Percentiles rank a stretch among this genome's conserved stretches.
phyloP scores from a whole-genome alignment of 768 basidiomycete species.

The Amyloporia xantha region DNA sequence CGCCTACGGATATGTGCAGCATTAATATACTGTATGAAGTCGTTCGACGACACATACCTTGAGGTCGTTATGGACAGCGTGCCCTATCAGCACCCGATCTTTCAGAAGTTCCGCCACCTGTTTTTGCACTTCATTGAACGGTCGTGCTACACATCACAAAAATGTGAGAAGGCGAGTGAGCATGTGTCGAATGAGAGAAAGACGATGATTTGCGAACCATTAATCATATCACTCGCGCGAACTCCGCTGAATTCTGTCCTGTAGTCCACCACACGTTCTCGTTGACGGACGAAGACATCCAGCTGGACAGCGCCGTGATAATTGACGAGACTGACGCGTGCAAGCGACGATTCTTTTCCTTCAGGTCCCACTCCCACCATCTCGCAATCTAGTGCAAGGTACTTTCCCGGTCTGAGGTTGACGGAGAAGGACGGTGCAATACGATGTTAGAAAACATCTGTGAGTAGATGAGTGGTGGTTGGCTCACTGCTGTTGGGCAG shows the following conservation, averaged over 20 bases:
- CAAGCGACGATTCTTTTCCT: slow-evolving; percentile 76
- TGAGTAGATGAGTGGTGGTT: neutral
- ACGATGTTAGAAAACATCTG: neutral
- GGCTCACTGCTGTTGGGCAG: slow-evolving; percentile 40
- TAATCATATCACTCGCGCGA: slow-evolving; percentile 62
- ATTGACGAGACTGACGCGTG: slow-evolving; percentile 87
- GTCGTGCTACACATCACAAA: slow-evolving; percentile 57
- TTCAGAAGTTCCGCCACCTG: slow-evolving; percentile 69
- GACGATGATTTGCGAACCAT: slow-evolving; percentile 35
- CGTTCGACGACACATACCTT: slow-evolving; percentile 52
- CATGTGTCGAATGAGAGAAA: slow-evolving; percentile 2
- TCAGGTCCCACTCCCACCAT: slow-evolving; percentile 95
- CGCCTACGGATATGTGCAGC: slow-evolving; percentile 44
- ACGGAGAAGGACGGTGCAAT: neutral
- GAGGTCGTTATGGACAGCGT: slow-evolving; percentile 87
- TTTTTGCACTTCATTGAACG: slow-evolving; percentile 76
- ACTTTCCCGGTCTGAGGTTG: slow-evolving; percentile 47
- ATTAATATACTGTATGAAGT: no score
- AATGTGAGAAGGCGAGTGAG: no score
- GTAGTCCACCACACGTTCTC: slow-evolving; percentile 88
- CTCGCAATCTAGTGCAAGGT: slow-evolving; percentile 89
- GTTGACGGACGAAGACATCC: slow-evolving; percentile 82
- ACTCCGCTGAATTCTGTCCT: slow-evolving; percentile 88
- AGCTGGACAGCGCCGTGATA: slow-evolving; percentile 73
- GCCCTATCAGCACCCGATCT: slow-evolving; percentile 79